A percentile compares a stretch with the other conserved stretches of the same genome.
Conservation (phyloP, 1,284 basidiomycete genomes). For the Lentinula novae-zelandiae region DNA sequence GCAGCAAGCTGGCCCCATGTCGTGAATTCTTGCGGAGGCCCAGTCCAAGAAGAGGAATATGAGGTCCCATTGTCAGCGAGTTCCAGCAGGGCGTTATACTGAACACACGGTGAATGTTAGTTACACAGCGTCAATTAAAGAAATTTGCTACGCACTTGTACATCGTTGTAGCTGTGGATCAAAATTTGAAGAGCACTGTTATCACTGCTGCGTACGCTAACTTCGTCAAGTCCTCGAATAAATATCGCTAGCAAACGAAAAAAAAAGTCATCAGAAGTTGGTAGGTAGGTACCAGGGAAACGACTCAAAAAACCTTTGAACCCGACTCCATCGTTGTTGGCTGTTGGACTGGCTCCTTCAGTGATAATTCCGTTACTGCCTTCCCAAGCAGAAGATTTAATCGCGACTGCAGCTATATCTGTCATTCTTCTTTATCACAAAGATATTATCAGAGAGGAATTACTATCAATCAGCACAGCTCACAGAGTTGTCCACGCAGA, state of each 20-base stretch:
- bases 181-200: constrained; percentile 34
- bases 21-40: constrained; percentile 39
- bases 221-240: constrained; percentile 44
- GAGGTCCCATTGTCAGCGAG: constrained; percentile 38
- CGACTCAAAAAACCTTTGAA: constrained; percentile 38
- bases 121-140: background rate
- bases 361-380: constrained; percentile 45
- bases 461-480: constrained; percentile 11
- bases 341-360: constrained; percentile 36
- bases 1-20: constrained; percentile 48
- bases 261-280: background rate
- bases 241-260: constrained; percentile 33
- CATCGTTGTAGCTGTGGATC: constrained; percentile 43
- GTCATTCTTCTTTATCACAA: constrained; percentile 29
- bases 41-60: constrained; percentile 42
- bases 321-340: constrained; percentile 42
- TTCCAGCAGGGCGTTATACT: constrained; percentile 48
- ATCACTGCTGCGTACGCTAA: constrained; percentile 31
- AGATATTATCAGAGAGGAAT: background rate
- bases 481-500: constrained; percentile 36
- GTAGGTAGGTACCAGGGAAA: background rate
- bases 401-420: constrained; percentile 32
- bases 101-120: background rate
- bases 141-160: constrained; percentile 34
- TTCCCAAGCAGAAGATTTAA: constrained; percentile 41